Conservation (phyloP, 352 stramenopile genomes). For the Phytophthora sojae region DNA sequence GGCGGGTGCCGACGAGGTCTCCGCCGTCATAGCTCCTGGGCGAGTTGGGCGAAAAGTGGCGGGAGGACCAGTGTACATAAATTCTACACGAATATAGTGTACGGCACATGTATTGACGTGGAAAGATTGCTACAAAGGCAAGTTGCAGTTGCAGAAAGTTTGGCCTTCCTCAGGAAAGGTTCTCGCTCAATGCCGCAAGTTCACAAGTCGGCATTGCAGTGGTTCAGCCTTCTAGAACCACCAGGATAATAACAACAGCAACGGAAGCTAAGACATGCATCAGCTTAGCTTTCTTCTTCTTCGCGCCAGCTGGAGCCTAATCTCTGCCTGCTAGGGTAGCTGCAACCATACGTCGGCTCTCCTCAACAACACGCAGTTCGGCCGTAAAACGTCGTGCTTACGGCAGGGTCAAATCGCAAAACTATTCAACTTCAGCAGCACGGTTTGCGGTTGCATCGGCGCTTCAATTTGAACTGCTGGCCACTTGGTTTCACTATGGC, state of each 20-base stretch:
- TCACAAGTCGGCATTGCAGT: too few species aligned
- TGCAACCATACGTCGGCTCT: constrained; percentile 3
- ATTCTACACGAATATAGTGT: constrained; percentile 6
- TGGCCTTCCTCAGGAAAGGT: too few species aligned
- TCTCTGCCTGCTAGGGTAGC: too few species aligned
- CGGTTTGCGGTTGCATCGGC: not conserved
- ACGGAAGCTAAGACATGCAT: too few species aligned
- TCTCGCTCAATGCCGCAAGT: too few species aligned
- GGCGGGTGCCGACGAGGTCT: not conserved
- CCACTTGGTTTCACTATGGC: constrained; percentile 25
- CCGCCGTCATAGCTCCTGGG: constrained; percentile 16
- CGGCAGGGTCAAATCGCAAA: constrained; percentile 8
- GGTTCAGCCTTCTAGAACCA: too few species aligned
- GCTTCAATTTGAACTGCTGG: not conserved
- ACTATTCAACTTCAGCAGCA: not conserved
- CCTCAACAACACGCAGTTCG: not conserved
- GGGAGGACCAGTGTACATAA: constrained; percentile 16
- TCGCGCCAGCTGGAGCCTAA: too few species aligned
- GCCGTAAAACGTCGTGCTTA: not conserved
- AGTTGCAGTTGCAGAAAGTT: constrained; percentile 1
- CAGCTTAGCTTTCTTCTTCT: too few species aligned
- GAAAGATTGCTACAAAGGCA: constrained; percentile 22
- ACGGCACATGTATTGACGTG: not conserved
- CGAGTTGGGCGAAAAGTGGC: not conserved
- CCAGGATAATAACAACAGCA: too few species aligned